Base-by-base conservation (phyloP, 441 rosid species). In the Kokia cookei region DNA sequence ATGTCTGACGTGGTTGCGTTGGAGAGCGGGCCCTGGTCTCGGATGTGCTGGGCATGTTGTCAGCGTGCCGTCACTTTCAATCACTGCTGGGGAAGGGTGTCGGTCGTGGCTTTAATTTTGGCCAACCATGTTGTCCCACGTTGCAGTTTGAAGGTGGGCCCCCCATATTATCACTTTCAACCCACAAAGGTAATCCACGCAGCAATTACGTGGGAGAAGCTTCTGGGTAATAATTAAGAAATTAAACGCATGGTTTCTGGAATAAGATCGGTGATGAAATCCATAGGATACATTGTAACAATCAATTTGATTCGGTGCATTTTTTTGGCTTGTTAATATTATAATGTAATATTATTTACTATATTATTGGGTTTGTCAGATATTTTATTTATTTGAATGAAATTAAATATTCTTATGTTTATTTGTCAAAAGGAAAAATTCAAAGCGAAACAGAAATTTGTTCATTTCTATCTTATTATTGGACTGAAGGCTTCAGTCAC, bases 1-100 rank as follows among this genome's bases (percentile, higher is more conserved):
- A 60, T 65, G 15, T 64, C 80, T 80, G 88, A 91, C 82, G 87
- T 82, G 94, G 89, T 84, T 82, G 75, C 77, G 85, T 78, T 81
- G 22, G 24, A 19, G 48, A 37, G 32, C 58, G 81, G 86, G 90
- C 53, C 79, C 88, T 80, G 14, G 69, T 66, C 63, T 26, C 58
- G 19, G 50, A 42, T 72, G 57, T 65, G 60, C 54, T 65, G 80
- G 75, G 35, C 61, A 60, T 47, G 76, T 40, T 67, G 64, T 3
- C 15, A 17, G 65, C 74, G 89, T 81, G 82, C 79, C 67, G 88
- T 89, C 88, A 76, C 83, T 84, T 76, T 89, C 91, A 35, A 75
- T 67, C 73, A 78, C 90, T 86, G 88, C 82, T 77, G 82, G 85
- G 65, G 77, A 1, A 24, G 81, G 73, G 67, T 75, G 76, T 74